Evolutionary conservation across 2,329 filamentous ascomycete species (phyloP).

Genomic region (Aspergillus terreus): DNA sequence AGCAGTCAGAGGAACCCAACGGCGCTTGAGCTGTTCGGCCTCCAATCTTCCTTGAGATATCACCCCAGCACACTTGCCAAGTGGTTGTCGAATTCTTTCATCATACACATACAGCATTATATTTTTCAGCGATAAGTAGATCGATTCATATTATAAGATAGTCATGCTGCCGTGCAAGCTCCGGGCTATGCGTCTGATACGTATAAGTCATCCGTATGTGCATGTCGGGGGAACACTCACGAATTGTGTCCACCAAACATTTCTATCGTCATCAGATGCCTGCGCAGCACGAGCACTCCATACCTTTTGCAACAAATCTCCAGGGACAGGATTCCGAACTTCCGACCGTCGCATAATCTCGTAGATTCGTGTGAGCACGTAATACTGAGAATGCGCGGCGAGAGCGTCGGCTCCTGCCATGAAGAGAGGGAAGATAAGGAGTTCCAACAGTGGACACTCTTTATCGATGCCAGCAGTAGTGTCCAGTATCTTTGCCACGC

Average conservation of each 20-base stretch:
- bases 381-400: conserved; percentile 26
- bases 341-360: conserved; percentile 25
- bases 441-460: conserved; percentile 22
- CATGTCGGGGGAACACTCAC: conserved; percentile 14
- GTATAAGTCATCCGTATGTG: background rate
- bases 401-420: conserved; percentile 27
- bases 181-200: conserved; percentile 19
- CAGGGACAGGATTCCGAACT: conserved; percentile 20
- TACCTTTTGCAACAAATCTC: conserved; percentile 21
- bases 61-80: no score
- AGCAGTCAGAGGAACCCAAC: background rate
- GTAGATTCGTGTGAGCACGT: conserved; percentile 22
- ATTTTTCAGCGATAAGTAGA: background rate
- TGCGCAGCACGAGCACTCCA: conserved; percentile 24
- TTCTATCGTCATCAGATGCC: conserved; percentile 15
- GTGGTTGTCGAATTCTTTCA: background rate
- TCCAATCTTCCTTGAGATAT: no score
- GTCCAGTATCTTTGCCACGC: conserved; percentile 24
- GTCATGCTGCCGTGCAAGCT: conserved; percentile 23
- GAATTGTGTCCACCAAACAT: conserved; percentile 26
- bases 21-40: no score
- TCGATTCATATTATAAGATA: conserved; percentile 25
- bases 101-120: background rate
- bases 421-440: conserved; percentile 27
- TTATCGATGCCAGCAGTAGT: conserved; percentile 21